phyloP scores from a whole-genome alignment of 2,329 filamentous ascomycete species.

The Alternaria viburni region DNA sequence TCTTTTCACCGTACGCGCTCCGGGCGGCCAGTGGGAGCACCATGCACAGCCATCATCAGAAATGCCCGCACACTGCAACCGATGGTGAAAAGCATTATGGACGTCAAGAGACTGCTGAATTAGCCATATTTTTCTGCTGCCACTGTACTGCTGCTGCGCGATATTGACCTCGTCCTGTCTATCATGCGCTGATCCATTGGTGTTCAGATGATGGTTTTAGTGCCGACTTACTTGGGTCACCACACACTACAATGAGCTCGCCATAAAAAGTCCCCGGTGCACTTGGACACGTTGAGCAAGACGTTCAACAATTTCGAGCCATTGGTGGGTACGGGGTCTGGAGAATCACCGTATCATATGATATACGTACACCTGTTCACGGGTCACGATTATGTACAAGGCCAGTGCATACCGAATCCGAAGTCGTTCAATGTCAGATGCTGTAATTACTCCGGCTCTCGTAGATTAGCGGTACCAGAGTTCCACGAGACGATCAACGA shows the following conservation, averaged over 20 bases:
- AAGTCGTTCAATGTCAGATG: background rate
- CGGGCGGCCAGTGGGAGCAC: slow-evolving; percentile 23
- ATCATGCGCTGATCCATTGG: background rate
- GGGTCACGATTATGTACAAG: background rate
- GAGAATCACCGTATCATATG: background rate
- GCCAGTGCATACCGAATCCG: background rate
- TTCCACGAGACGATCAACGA: background rate
- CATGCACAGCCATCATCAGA: slow-evolving; percentile 21
- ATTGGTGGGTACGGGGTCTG: background rate
- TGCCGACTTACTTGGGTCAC: background rate
- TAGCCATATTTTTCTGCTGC: background rate
- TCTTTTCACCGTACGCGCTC: slow-evolving; percentile 28
- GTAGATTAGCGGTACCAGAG: background rate
- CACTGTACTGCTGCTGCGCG: background rate
- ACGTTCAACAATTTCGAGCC: background rate
- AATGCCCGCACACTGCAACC: background rate
- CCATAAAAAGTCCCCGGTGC: background rate
- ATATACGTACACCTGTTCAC: background rate
- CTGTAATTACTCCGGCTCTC: background rate
- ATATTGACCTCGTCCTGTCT: background rate
- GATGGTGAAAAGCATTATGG: too few relatives aligned
- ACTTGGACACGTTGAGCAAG: background rate
- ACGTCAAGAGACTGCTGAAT: background rate
- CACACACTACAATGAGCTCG: background rate
- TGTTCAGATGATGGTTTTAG: background rate